These are phyloP conservation scores for Mycena albidolilacea DNA, from an alignment of 768 basidiomycete species.

Conservation along the genomic window DNA sequence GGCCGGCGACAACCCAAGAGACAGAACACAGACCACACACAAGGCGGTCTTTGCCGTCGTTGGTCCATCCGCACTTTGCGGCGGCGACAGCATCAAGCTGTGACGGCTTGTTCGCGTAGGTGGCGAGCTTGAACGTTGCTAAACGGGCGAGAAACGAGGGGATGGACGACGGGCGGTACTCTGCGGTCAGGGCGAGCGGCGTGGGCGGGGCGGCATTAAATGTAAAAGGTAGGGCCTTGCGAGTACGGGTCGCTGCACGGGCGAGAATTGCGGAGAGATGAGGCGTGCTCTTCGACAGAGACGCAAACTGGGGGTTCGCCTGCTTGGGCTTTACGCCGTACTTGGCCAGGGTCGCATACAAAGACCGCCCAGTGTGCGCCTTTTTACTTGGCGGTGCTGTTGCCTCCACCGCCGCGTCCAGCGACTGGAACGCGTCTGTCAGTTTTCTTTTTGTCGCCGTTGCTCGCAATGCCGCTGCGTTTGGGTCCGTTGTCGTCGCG, in stretches of 20 bases:
- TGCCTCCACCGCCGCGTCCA: slow-evolving; percentile 75
- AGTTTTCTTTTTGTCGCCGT: slow-evolving; percentile 52
- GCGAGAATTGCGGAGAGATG: slow-evolving; percentile 80
- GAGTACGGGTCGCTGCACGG: slow-evolving; percentile 72
- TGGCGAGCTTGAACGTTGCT: slow-evolving; percentile 82
- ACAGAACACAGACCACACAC: slow-evolving; percentile 79
- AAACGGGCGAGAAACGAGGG: slow-evolving; percentile 82
- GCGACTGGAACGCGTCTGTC: slow-evolving; percentile 50
- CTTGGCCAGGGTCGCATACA: slow-evolving; percentile 86
- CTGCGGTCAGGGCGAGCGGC: slow-evolving; percentile 58
- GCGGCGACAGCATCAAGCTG: slow-evolving; percentile 85
- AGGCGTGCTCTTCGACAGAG: slow-evolving; percentile 72
- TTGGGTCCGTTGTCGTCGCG: not conserved
- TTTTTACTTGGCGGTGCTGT: slow-evolving; percentile 66
- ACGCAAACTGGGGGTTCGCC: slow-evolving; percentile 45
- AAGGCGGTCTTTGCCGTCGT: slow-evolving; percentile 85
- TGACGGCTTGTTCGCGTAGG: slow-evolving; percentile 84
- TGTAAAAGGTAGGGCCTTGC: slow-evolving; percentile 63
- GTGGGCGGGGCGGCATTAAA: slow-evolving; percentile 49
- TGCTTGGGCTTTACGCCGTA: slow-evolving; percentile 77
- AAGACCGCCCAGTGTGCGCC: slow-evolving; percentile 62
- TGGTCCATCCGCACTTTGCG: slow-evolving; percentile 87
- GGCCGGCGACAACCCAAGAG: slow-evolving; percentile 82
- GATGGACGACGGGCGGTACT: slow-evolving; percentile 86
- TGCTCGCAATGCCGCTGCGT: slow-evolving; percentile 34